Base-by-base conservation (phyloP, 805 yeast genomes). In the Candida coleopterorum region DNA sequence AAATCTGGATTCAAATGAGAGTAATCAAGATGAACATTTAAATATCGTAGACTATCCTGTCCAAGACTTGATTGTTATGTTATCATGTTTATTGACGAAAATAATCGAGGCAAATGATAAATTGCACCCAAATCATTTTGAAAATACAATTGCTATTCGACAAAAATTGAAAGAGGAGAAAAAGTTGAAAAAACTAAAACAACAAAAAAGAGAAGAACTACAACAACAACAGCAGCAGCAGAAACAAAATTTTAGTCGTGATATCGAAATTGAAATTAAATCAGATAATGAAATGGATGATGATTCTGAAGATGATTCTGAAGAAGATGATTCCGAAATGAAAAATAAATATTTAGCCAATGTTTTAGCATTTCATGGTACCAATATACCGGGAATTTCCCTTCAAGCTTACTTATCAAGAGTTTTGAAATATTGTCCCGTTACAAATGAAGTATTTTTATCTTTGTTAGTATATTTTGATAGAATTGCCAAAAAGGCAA, bases 381-480 rank as follows among this genome's bases (percentile, higher is more conserved):
- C 95, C 40, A 94, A 90, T 54, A 81, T 93, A 8, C 98, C 98
- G 1, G 96, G 94, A n/a, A 93, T 93, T 37, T 77, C 89, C 9
- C 72, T 93, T 32, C 88, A 87, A 50, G 93, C 95, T 15, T 93
- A 93, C 56, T 70, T 93, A 41, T 75, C 86, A 29, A 78, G 98
- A 53, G 90, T 93, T 20, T 75, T 90, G 56, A 90, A 90, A 60
- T 93, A 93, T 62, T 93, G 99, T 58, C 97, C 99, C 0, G 93
- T 93, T n/a, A 89, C 98, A 2, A 90, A 90, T 60, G 97, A 93
- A 56, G 97, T 93, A 23, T 93, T 89, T 58, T 64, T 93, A 32
- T 81, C 96, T 25, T 63, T 93, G 24, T 69, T 93, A 49, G 97
- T 93, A 21, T 93, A 93, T 58, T 88, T 93, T 63, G 99, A 93